Percentiles rank a stretch among this genome's conserved stretches.
Evolutionary conservation across 2,329 filamentous ascomycete species (phyloP).

Genomic region (Helminthosporium solani): DNA sequence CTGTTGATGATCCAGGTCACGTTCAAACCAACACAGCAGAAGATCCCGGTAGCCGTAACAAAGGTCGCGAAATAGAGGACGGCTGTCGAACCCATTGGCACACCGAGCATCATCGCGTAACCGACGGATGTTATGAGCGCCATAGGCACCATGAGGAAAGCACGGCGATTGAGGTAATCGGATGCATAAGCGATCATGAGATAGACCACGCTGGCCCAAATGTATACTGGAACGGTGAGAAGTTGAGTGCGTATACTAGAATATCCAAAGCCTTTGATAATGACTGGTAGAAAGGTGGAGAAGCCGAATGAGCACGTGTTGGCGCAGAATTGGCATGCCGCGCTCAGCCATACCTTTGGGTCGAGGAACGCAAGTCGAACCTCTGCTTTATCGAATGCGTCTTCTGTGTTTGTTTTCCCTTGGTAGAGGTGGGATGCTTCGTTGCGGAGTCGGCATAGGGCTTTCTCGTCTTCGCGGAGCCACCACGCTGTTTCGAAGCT

Average conservation of each 20-base stretch:
- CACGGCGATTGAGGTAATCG: slow-evolving; percentile 29
- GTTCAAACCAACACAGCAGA: slow-evolving; percentile 56
- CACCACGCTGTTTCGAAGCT: slow-evolving; percentile 50
- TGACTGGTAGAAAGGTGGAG: slow-evolving; percentile 31
- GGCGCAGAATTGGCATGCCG: slow-evolving; percentile 36
- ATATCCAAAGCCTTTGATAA: slow-evolving; percentile 32
- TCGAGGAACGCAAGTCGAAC: slow-evolving; percentile 72
- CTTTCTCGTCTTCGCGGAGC: slow-evolving; percentile 49
- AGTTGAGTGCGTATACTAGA: slow-evolving; percentile 27
- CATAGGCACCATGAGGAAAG: slow-evolving; percentile 27
- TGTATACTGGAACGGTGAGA: slow-evolving; percentile 35
- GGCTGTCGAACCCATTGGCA: slow-evolving; percentile 24
- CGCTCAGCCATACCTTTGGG: slow-evolving; percentile 56
- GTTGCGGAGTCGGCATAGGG: slow-evolving; percentile 47
- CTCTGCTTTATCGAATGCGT: slow-evolving; percentile 72
- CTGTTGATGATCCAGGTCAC: slow-evolving; percentile 58
- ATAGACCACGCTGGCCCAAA: slow-evolving; percentile 25
- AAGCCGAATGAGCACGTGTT: slow-evolving; percentile 29
- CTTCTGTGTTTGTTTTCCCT: slow-evolving; percentile 45
- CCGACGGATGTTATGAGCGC: slow-evolving; percentile 47
- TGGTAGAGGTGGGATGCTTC: slow-evolving; percentile 49
- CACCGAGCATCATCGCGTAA: slow-evolving; percentile 45
- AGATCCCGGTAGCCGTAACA: slow-evolving; percentile 54
- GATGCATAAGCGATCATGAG: slow-evolving; percentile 25
- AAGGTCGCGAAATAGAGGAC: slow-evolving; percentile 51